These are phyloP conservation scores for Colletotrichum plurivorum DNA, from an alignment of 2,329 filamentous ascomycete species.

Conservation along the genomic window DNA sequence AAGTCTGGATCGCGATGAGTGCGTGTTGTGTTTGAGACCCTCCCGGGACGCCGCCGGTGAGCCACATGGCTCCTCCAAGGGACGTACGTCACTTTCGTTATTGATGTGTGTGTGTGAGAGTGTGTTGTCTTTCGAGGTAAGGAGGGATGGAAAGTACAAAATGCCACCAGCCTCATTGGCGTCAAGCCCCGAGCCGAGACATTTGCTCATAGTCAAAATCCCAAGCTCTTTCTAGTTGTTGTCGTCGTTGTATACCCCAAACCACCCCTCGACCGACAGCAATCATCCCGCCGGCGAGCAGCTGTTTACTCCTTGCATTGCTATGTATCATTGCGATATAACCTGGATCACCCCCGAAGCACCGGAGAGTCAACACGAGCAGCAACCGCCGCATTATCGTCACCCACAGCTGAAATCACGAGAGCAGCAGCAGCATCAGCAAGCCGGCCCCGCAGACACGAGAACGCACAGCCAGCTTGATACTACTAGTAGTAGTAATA, in stretches of 20 bases:
- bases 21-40: too few relatives aligned
- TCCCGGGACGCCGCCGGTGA: too few relatives aligned
- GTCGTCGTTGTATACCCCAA: background rate
- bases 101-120: conserved; percentile 13
- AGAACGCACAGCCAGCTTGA: conserved; percentile 30
- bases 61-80: conserved; percentile 30
- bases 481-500: background rate
- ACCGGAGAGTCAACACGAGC: conserved; percentile 23
- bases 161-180: conserved; percentile 43
- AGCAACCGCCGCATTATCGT: conserved; percentile 2
- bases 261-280: conserved; percentile 11
- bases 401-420: background rate
- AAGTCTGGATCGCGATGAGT: too few relatives aligned
- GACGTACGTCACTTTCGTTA: conserved; percentile 31
- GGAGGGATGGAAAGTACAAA: conserved; percentile 30
- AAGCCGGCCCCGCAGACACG: conserved; percentile 13
- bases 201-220: background rate
- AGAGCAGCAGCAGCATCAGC: conserved; percentile 2
- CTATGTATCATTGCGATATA: conserved; percentile 40
- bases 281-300: background rate
- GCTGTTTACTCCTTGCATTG: conserved; percentile 20
- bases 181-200: conserved; percentile 30
- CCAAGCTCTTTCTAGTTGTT: background rate
- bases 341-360: conserved; percentile 33
- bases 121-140: background rate